Base-by-base conservation (phyloP, 257 asterid species). In the Verbascum thapsus region DNA sequence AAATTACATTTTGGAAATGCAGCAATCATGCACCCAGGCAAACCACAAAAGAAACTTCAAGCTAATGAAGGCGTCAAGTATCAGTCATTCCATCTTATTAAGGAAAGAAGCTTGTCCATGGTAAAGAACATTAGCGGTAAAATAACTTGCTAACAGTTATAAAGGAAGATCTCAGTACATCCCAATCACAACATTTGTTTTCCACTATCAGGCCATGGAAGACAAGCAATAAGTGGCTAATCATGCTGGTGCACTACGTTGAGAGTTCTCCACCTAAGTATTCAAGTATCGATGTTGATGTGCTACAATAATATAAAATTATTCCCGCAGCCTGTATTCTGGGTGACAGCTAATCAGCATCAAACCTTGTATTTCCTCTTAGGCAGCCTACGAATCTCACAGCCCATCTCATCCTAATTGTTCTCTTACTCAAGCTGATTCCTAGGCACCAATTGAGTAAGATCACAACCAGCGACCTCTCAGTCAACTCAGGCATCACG, bases 401-500 rank as follows among this genome's bases (percentile, higher is more conserved):
- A 10, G 58, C 70, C 57, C 62, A 57, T 45, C 69, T 70, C 69
- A 53, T 55, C 69, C 59, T 53, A 64, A 56, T 41, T 51, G 71
- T 60, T 38, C 54, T 65, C 66, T 61, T 65, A 70, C 74, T 60
- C 66, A 44, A 74, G 64, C 56, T 37, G 38, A 51, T 50, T 61
- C n/a, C 35, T 54, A 56, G 63, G 52, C 70, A 56, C 64, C 65
- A 58, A 42, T 56, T 69, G 61, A 59, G 69, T 60, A 55, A 67
- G 63, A 58, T 43, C 55, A 68, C 68, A 64, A 63, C 44, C 10
- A 32, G 57, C 60, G 56, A 61, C 71, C 39, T 52, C 43, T 53
- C 55, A 50, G 58, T 63, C 49, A 55, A 73, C 76, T 68, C 76
- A 72, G 39, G 69, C 63, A 59, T 75, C 63, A 63, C 74, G 55